These are phyloP conservation scores for Viola pubescens DNA, from an alignment of 441 rosid genomes.

Conservation along the genomic window DNA sequence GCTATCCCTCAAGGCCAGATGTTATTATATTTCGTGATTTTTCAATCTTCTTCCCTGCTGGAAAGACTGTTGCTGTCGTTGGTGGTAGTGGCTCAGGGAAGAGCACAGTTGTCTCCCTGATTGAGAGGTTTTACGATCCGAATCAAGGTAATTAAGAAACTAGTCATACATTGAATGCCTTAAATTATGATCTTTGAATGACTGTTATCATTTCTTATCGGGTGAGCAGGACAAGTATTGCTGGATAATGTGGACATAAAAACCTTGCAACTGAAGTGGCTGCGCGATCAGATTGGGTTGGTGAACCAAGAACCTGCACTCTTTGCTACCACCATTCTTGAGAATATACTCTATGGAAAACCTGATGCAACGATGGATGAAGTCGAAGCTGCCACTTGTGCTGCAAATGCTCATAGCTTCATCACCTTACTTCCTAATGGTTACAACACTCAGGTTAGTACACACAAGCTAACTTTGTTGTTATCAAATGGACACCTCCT, in stretches of 20 bases:
- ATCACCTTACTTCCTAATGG: slow-evolving; percentile 88
- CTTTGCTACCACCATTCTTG: slow-evolving; percentile 87
- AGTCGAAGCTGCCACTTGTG: slow-evolving; percentile 85
- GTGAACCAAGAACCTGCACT: slow-evolving; percentile 99
- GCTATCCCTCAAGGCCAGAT: slow-evolving; percentile 97
- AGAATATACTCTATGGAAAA: slow-evolving; percentile 86
- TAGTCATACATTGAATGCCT: not conserved
- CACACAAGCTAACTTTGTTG: not conserved
- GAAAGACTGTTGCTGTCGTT: slow-evolving; percentile 91
- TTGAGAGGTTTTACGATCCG: slow-evolving; percentile 96
- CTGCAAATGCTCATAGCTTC: slow-evolving; percentile 93
- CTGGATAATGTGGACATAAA: slow-evolving; percentile 83
- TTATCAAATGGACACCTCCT: not conserved
- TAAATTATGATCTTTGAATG: not conserved
- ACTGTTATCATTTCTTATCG: not conserved
- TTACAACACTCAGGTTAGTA: slow-evolving; percentile 74
- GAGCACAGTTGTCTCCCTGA: slow-evolving; percentile 91
- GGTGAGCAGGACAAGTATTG: slow-evolving; percentile 71
- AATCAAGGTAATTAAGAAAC: slow-evolving; percentile 47
- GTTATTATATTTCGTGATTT: slow-evolving; percentile 80
- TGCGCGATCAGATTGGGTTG: slow-evolving; percentile 85
- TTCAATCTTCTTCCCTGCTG: slow-evolving; percentile 86
- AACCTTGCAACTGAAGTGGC: slow-evolving; percentile 75
- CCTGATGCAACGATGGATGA: slow-evolving; percentile 82
- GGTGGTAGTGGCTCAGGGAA: slow-evolving; percentile 99